Base-by-base conservation (phyloP, 352 stramenopile species). In the Phytophthora podocarpi region DNA sequence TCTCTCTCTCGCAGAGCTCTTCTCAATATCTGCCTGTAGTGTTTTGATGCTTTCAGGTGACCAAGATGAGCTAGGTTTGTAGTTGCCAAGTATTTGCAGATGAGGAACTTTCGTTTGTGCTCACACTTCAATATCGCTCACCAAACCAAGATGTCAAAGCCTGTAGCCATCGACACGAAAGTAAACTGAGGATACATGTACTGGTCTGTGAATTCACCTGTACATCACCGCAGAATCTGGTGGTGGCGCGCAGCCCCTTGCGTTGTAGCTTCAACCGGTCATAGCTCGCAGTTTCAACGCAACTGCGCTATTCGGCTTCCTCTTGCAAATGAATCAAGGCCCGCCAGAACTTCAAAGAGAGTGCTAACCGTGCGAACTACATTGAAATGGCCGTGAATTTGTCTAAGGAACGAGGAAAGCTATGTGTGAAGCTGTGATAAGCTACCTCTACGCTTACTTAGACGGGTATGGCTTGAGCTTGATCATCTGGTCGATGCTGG, bases 401-500 rank as follows among this genome's bases (percentile, higher is more conserved):
- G n/a, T n/a, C n/a, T n/a, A n/a, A n/a, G n/a, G 41, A 45, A 48
- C 16, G 6, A 26, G 23, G 26, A n/a, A n/a, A n/a, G n/a, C n/a
- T n/a, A n/a, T n/a, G n/a, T n/a, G n/a, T n/a, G n/a, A n/a, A n/a
- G n/a, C n/a, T n/a, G n/a, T n/a, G n/a, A n/a, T n/a, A n/a, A n/a
- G 26, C 11, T 50, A 2, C 6, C 11, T 24, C 39, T n/a, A n/a
- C n/a, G n/a, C n/a, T n/a, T 69, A 73, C 52, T 73, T 68, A 0
- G 59, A 76, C 41, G 40, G 54, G 36, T 74, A 70, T 16, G 61
- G 66, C 28, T 74, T 70, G 32, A 85, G 30, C 66, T 79, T 59
- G 67, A 72, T 72, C 64, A 72, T 83, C 80, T 67, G 76, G 51
- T 89, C 69, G 45, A 89, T 80, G 37, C 58, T 66, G 16, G 35